Base-by-base conservation (phyloP, 1,284 basidiomycete species). In the Cystobasidiaceae sp. region DNA sequence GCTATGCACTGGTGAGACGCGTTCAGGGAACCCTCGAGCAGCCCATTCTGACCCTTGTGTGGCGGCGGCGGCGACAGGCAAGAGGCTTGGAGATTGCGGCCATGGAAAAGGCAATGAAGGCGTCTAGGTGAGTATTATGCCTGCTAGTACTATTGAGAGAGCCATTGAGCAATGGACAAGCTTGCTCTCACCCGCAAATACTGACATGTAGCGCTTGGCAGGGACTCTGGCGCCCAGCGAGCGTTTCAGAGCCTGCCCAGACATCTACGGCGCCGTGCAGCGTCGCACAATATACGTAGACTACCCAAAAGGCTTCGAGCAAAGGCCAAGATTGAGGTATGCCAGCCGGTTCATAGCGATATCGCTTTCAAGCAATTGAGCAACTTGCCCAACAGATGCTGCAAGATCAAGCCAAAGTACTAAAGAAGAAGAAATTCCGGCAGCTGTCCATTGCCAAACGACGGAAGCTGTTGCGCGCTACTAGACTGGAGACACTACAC, bases 201-300 rank as follows among this genome's bases (percentile, higher is more conserved):
- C 2, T 41, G 3, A 9, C 33, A 17, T n/a, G 25, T 6, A 15
- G 19, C 44, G n/a, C 19, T 9, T 15, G 45, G 37, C 70, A 77
- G 76, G 19, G 71, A 74, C 15, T 83, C 82, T 67, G 83, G 85
- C 25, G 88, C 86, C 0, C 85, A 88, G 67, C 81, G 93, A 62
- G 89, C 86, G 1, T 97, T 93, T 84, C 93, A 97, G 76, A 85
- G 87, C 15, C 81, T 96, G 8, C 93, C 93, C 9, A 82, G 93
- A 23, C 89, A 93, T 74, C 80, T 97, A 13, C 83, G 93, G 25
- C 83, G 93, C 32, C 82, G 93, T 72, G 92, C 93, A 9, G 93
- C 93, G 1, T 93, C 90, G 71, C 93, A 96, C 76, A 88, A 96
- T 76, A 86, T 90, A 19, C 84, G 90, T 5, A 84, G 91, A 15